A percentile compares a stretch with the other conserved stretches of the same genome.
These are phyloP conservation scores for Umbilicus rupestris DNA, from an alignment of 164 flowering plant genomes.

Conservation along the genomic window DNA sequence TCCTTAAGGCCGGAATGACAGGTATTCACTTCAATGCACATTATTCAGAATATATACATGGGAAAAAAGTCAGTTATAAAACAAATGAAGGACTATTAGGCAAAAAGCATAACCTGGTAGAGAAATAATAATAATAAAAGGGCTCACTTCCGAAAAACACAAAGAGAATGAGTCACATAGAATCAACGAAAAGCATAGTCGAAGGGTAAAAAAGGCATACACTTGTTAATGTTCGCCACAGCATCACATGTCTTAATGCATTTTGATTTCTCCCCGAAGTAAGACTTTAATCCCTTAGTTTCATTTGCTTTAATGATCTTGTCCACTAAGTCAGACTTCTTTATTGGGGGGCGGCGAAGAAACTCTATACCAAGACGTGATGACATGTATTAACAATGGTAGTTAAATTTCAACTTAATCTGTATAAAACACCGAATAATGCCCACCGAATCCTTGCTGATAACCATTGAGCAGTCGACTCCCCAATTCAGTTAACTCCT, in stretches of 20 bases:
- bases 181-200: neutral
- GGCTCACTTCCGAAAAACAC: neutral
- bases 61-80: neutral
- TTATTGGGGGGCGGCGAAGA: constrained; percentile 38
- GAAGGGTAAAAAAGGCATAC: constrained; percentile 28
- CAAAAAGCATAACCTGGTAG: too few species aligned
- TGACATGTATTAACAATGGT: neutral
- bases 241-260: constrained; percentile 30
- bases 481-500: neutral
- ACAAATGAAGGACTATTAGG: neutral
- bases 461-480: neutral
- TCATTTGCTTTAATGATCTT: constrained; percentile 37
- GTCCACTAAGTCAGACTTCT: constrained; percentile 34
- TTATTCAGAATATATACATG: constrained; percentile 11
- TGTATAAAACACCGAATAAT: neutral
- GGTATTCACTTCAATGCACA: constrained; percentile 38
- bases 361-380: constrained; percentile 24
- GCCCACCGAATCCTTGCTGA: neutral
- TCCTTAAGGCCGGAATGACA: constrained; percentile 43
- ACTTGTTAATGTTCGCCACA: constrained; percentile 36
- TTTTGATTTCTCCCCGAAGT: constrained; percentile 30
- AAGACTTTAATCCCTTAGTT: constrained; percentile 39
- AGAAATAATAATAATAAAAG: neutral
- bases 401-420: neutral
- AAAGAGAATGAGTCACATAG: neutral